Conservation (phyloP, 176 grass and related monocot species). For the Calamus simplicifolius region DNA sequence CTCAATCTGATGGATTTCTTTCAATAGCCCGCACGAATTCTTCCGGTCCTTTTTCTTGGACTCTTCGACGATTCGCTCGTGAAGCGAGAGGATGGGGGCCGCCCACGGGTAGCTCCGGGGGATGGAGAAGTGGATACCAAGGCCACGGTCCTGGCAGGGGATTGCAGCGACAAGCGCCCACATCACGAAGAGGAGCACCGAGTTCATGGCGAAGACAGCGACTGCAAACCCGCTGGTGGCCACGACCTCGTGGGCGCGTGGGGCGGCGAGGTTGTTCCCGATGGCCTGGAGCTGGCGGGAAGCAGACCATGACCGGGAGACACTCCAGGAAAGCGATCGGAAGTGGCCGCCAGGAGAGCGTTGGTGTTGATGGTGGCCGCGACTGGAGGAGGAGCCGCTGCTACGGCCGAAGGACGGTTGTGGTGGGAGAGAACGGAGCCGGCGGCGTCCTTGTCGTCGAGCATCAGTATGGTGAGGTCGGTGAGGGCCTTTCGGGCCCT, state of each 20-base stretch:
- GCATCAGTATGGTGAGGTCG: conserved; percentile 69
- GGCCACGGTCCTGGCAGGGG: conserved; percentile 77
- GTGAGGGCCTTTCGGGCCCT: conserved; percentile 68
- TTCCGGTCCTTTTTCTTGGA: conserved; percentile 82
- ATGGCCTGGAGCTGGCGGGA: conserved; percentile 83
- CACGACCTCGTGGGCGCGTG: conserved; percentile 49
- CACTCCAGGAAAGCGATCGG: conserved; percentile 93
- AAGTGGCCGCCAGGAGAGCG: conserved; percentile 48
- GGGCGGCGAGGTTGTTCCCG: conserved; percentile 39
- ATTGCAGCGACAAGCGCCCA: conserved; percentile 75
- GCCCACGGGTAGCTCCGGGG: conserved; percentile 68
- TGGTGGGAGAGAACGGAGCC: conserved; percentile 43
- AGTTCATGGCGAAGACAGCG: conserved; percentile 56
- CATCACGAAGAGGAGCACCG: conserved; percentile 60
- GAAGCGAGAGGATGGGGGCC: conserved; percentile 52
- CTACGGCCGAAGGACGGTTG: conserved; percentile 92
- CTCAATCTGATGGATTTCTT: conserved; percentile 65
- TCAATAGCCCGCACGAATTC: conserved; percentile 66
- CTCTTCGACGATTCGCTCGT: conserved; percentile 75
- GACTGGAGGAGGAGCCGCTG: conserved; percentile 30
- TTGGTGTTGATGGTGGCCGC: conserved; percentile 11
- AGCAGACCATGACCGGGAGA: conserved; percentile 86
- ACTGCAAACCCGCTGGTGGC: conserved; percentile 33
- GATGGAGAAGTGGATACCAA: conserved; percentile 39
- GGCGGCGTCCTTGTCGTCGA: conserved; percentile 57